Evolutionary conservation across 176 grass and related monocot species (phyloP).

Genomic region (Eragrostis nindensis): DNA sequence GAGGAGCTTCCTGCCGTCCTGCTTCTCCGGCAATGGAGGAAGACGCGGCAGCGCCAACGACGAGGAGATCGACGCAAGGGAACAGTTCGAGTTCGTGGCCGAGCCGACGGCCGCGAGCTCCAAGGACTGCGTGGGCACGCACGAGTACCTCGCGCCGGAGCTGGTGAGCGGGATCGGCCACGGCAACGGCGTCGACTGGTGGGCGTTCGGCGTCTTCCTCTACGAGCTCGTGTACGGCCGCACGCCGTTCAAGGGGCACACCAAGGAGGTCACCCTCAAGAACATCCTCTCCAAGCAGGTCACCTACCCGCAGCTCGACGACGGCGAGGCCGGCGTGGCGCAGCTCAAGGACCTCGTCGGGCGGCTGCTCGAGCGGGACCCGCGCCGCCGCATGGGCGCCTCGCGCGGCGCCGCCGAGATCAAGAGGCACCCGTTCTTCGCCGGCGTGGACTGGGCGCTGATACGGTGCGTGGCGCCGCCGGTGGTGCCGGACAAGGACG

Average conservation of each 20-base stretch:
- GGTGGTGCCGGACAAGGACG: constrained; percentile 53
- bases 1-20: constrained; percentile 21
- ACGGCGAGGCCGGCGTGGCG: constrained; percentile 51
- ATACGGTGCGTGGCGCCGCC: constrained; percentile 77
- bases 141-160: constrained; percentile 94
- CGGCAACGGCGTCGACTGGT: constrained; percentile 95
- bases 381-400: constrained; percentile 67
- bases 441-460: constrained; percentile 75
- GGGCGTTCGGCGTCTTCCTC: constrained; percentile 92
- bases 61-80: constrained; percentile 40
- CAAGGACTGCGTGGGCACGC: constrained; percentile 87
- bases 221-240: constrained; percentile 93
- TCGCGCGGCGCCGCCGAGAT: constrained; percentile 77
- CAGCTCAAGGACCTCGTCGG: constrained; percentile 66
- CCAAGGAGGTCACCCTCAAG: constrained; percentile 84
- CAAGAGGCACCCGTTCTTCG: constrained; percentile 88
- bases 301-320: constrained; percentile 56
- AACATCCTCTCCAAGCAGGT: constrained; percentile 84
- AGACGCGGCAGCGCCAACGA: background rate
- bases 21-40: constrained; percentile 35
- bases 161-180: constrained; percentile 72
- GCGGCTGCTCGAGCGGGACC: constrained; percentile 78
- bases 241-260: constrained; percentile 84
- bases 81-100: constrained; percentile 79
- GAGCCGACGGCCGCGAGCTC: constrained; percentile 77